These are phyloP conservation scores for Herpetospermum pedunculosum DNA, from an alignment of 306 rosid species.

Conservation along the genomic window DNA sequence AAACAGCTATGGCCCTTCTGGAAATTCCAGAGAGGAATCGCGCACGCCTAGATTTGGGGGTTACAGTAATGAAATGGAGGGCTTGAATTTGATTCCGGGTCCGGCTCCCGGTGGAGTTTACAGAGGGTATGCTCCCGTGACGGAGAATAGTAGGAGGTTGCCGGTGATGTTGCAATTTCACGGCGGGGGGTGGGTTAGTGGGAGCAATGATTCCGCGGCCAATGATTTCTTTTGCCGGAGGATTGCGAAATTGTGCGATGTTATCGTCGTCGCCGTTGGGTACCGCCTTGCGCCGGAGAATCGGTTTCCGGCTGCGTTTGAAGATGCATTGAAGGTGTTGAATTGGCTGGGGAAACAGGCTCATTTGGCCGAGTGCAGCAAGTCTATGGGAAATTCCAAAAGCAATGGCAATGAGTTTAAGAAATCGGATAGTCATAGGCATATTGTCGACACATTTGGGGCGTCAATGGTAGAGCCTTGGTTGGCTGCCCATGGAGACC, in stretches of 20 bases:
- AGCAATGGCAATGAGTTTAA: slow-evolving; percentile 33
- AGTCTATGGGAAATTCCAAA: slow-evolving; percentile 41
- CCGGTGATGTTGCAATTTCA: slow-evolving; percentile 90
- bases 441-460: slow-evolving; percentile 71
- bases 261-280: slow-evolving; percentile 61
- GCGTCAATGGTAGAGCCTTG: slow-evolving; percentile 89
- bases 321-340: slow-evolving; percentile 85
- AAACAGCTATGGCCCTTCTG: slow-evolving; percentile 36
- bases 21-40: slow-evolving; percentile 16
- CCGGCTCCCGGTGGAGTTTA: slow-evolving; percentile 29
- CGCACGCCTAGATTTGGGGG: slow-evolving; percentile 37
- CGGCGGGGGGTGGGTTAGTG: slow-evolving; percentile 99
- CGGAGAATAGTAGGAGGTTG: slow-evolving; percentile 30
- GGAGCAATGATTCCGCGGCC: slow-evolving; percentile 71
- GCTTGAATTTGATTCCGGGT: slow-evolving; percentile 47
- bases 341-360: slow-evolving; percentile 90
- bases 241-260: slow-evolving; percentile 68
- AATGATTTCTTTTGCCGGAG: slow-evolving; percentile 75
- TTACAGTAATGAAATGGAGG: slow-evolving; percentile 23
- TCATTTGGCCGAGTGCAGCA: slow-evolving; percentile 81
- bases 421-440: slow-evolving; percentile 41
- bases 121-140: slow-evolving; percentile 55
- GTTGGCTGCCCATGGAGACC: slow-evolving; percentile 91
- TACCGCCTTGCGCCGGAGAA: slow-evolving; percentile 85
- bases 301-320: slow-evolving; percentile 80